Evolutionary conservation across 2,329 filamentous ascomycete genomes (phyloP), one percentile per base, ranked within the genome.

Genomic region (Penicillium decumbens): DNA sequence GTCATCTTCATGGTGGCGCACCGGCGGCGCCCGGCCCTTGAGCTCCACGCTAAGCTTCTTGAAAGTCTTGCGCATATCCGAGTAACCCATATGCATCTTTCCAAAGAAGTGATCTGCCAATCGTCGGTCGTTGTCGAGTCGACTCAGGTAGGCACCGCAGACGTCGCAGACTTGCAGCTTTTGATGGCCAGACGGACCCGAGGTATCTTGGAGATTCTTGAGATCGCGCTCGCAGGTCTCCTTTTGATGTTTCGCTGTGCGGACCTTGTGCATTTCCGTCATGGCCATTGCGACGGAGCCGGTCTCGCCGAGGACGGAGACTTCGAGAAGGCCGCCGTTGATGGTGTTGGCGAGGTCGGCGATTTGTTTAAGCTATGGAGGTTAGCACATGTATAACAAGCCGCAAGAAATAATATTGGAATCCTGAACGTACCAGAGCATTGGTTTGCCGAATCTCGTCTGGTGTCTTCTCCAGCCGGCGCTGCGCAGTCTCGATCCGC

Each of bases 131-230:
- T 98, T 98, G 68, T 98, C 93, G 28, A 98, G 80, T 20, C 93
- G 77, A 55, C 85, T 90, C 32, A 98, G 80, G 69, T 97, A 98
- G 5, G 93, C 93, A 55, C 93, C 93, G 70, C 93, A 98, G 1
- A 97, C 93, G 72, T 98, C 93, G 78, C 93, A 98, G 41, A 98
- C 93, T 70, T 98, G 93, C 35, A 98, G 78, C 71, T 98, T 98
- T 76, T 98, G 93, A 71, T 98, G 93, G 15, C 93, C 93, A 0
- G 85, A 90, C 0, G 93, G 93, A 0, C 93, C 93, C 24, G 85
- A 89, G 0, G 92, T 97, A 72, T 98, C 93, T 47, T 87, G 88
- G 23, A 98, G 79, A 3, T 87, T 84, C 71, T 95, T 95, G 51
- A 98, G 80, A 65, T 97, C 92, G 53, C 86, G 82, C 73, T 96